These are phyloP conservation scores for Calvatia gigantea DNA, from an alignment of 768 basidiomycete species.

Conservation along the genomic window DNA sequence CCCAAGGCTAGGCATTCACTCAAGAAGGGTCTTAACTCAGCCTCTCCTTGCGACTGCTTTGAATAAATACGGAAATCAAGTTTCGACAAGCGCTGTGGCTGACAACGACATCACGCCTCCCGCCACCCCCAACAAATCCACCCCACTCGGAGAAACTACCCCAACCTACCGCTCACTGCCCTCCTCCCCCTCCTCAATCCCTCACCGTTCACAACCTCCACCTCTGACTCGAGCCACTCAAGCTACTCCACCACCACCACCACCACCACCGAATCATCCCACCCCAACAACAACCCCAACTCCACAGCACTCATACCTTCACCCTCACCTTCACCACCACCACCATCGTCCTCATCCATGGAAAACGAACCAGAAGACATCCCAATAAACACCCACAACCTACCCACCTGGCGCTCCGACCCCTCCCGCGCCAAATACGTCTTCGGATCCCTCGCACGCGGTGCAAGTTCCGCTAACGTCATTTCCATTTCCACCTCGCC, in stretches of 20 bases:
- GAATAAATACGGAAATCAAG: neutral
- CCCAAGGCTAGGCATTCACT: neutral
- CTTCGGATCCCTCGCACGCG: conserved; percentile 1
- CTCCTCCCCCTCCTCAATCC: neutral
- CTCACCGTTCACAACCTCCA: no score
- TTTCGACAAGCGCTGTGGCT: neutral
- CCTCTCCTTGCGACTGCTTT: neutral
- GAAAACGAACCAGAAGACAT: no score
- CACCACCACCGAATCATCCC: neutral
- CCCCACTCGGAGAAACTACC: neutral
- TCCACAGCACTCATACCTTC: no score
- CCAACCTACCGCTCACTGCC: neutral
- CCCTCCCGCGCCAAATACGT: neutral
- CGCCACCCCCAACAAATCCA: neutral
- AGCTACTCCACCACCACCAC: neutral
- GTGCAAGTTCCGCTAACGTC: neutral
- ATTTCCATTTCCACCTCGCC: neutral
- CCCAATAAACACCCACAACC: neutral
- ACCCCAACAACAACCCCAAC: neutral
- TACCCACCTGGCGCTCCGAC: conserved; percentile 6
- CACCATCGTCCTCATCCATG: no score
- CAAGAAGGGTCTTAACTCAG: neutral
- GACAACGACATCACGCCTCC: neutral
- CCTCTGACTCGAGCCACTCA: neutral
- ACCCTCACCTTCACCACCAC: no score